Evolutionary conservation across 2,329 filamentous ascomycete genomes (phyloP), one percentile per base, ranked within the genome.

Genomic region (Pseudocercospora fuligena): DNA sequence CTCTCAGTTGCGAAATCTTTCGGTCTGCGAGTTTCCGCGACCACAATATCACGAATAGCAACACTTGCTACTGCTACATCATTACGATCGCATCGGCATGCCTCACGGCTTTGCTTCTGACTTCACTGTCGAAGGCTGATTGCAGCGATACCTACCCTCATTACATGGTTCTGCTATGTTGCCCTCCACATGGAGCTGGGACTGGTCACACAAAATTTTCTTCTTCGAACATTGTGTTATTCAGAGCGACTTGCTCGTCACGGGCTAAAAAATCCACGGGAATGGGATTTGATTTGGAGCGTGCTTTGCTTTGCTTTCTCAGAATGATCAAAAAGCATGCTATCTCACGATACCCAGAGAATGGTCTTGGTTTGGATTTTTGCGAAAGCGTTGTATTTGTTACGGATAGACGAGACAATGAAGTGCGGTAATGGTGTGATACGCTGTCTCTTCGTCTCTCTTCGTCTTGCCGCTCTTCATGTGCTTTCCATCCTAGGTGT

Each of bases 321-420:
- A 53, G 51, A 60, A 33, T 49, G 56, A 33, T 19, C 21, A 56
- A 63, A 59, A 57, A 47, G 57, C 31, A 53, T 57, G 25, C 31
- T 63, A 60, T 25, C 47, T 61, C 61, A 59, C 57, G 57, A 66
- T 66, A 64, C 19, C 56, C 61, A 33, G 36, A 61, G 61, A 63
- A 63, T 19, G 31, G 33, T 61, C 64, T 58, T 25, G 47, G 5
- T 25, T 51, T 25, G 43, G 57, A 65, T 57, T 54, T 56, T 21
- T 54, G 60, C 25, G 27, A 40, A 23, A 51, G 27, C 36, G 57
- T 56, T 56, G 51, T 33, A 56, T 29, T 56, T 29, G 23, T 19
- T 66, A 66, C 27, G 58, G 43, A 66, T 60, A 66, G 60, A 66
- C 23, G 60, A 54, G 36, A 66, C 46, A 60, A 66, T 54, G 64